These are phyloP conservation scores for Sedum album DNA, from an alignment of 164 flowering plant genomes.

Conservation along the genomic window DNA sequence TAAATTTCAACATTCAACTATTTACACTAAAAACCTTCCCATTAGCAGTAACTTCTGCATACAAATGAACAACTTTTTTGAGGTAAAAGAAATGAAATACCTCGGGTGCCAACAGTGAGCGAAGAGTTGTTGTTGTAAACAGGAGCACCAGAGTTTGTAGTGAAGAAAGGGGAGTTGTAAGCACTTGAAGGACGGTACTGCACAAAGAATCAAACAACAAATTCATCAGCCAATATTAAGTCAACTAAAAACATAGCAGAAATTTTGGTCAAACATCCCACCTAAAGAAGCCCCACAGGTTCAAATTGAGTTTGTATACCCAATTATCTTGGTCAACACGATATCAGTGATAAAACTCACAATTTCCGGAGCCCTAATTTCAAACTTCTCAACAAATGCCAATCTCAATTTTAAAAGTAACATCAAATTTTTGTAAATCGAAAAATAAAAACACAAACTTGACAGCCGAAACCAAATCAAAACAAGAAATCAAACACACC, in stretches of 20 bases:
- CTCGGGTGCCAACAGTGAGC: slow-evolving; percentile 30
- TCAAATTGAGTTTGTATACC: neutral
- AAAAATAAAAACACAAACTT: neutral
- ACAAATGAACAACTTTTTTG: neutral
- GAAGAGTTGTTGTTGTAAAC: slow-evolving; percentile 35
- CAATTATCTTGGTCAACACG: slow-evolving; percentile 8
- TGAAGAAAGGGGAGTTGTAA: slow-evolving; percentile 23
- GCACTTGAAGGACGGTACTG: slow-evolving; percentile 37
- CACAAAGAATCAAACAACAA: slow-evolving; percentile 6
- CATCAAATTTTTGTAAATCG: neutral
- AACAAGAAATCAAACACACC: neutral
- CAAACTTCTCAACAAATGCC: neutral
- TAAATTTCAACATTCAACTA: too few species aligned
- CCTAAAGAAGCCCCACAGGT: neutral
- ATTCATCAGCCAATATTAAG: neutral
- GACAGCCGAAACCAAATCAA: neutral
- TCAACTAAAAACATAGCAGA: neutral
- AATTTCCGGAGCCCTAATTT: neutral
- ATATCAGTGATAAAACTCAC: neutral
- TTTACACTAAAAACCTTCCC: neutral
- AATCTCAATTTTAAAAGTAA: neutral
- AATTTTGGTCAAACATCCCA: neutral
- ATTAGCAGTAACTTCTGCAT: neutral
- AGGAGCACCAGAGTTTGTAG: slow-evolving; percentile 35
- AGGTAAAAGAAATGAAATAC: slow-evolving; percentile 11